phyloP scores from a whole-genome alignment of 345 rosid genomes.

The Eucalyptus sp. region DNA sequence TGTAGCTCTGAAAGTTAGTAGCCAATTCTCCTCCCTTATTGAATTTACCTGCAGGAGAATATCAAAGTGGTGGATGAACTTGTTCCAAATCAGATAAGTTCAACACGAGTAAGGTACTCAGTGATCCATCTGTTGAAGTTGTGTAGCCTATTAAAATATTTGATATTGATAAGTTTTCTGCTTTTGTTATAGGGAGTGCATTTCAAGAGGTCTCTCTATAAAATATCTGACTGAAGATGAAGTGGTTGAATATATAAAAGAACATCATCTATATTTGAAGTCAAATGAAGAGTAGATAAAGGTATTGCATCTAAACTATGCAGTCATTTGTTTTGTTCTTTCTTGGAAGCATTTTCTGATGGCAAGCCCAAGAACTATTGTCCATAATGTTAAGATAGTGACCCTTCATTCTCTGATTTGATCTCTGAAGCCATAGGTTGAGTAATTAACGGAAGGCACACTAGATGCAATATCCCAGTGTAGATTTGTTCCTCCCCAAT shows the following conservation, averaged over 20 bases:
- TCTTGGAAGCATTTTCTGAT: background rate
- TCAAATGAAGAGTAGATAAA: background rate
- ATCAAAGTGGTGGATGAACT: conserved; percentile 49
- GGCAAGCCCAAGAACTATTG: background rate
- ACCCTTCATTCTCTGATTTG: background rate
- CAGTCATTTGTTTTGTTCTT: background rate
- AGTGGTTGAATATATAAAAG: conserved; percentile 48
- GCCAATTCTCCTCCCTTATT: background rate
- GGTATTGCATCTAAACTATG: background rate
- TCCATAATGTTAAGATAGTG: background rate
- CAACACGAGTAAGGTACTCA: conserved; percentile 61
- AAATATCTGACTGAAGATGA: conserved; percentile 67
- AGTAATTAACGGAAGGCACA: background rate
- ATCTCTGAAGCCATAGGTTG: background rate
- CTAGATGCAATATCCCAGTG: background rate
- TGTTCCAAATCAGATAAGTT: conserved; percentile 80
- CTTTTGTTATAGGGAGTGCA: conserved; percentile 53
- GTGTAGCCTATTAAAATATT: background rate
- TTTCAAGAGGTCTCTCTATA: conserved; percentile 58
- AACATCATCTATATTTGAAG: conserved; percentile 30
- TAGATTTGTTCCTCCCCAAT: background rate
- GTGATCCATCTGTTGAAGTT: background rate
- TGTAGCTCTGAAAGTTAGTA: background rate
- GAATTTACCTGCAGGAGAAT: conserved; percentile 31
- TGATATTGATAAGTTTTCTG: background rate